Evolutionary conservation across 352 stramenopile genomes (phyloP), one percentile per base, ranked within the genome.

Genomic region (Pythium aphanidermatum): DNA sequence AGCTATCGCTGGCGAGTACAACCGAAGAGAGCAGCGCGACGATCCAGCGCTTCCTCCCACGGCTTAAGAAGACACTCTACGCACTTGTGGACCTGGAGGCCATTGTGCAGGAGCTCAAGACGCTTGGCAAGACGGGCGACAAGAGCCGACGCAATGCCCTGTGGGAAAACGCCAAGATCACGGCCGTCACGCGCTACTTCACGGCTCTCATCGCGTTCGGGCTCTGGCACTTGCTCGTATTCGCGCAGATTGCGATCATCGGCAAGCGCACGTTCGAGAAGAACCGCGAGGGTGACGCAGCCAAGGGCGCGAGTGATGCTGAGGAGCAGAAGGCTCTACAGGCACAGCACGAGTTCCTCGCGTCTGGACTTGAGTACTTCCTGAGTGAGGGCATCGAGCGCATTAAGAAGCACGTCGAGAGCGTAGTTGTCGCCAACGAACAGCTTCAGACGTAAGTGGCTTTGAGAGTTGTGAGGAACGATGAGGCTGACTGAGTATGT

Each of bases 321-420:
- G 55, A 63, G 4, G 44, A 63, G 14, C 49, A 70, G 26, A 32
- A 82, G 43, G 58, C 50, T 11, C 55, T 75, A 31, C 57, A 64
- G 21, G 75, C 75, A 23, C 74, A 86, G 45, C 78, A 87, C 57
- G 52, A 57, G 14, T 91, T 91, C 55, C 42, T 91, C 23, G 65
- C 61, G n/a, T 86, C 75, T 0, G 78, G 78, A 5, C 72, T 91
- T 28, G 74, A 91, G 52, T 86, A 91, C 30, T 91, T 91, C 36
- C 34, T 91, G 19, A 61, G 79, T n/a, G 65, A 88, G 28, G 78
- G 73, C 0, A 46, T 91, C 37, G 42, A 39, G 14, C 65, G 67
- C 16, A 86, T 91, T 37, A 74, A 82, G 40, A 51, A 10, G 5
- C 70, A 88, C 50, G 75, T 91, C 17, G 73, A 91, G 50, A 34